Evolutionary conservation across 1,139 yeast genomes (phyloP).

Genomic region (Blastobotrys serpentis): DNA sequence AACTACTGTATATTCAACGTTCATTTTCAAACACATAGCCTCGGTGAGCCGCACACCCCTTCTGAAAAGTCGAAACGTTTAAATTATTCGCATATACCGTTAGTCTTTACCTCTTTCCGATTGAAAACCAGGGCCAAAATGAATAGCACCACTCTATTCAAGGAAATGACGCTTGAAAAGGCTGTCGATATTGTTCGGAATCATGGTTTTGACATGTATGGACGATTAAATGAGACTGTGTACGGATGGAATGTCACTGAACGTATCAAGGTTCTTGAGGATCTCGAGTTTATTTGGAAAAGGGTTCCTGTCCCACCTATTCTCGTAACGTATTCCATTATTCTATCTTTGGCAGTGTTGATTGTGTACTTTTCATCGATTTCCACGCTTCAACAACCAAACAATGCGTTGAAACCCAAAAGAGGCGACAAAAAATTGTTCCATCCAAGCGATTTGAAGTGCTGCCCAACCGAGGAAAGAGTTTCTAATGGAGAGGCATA

Average conservation of each 20-base stretch:
- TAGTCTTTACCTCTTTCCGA: too few species aligned
- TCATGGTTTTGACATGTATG: conserved; percentile 1
- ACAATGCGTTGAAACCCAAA: conserved; percentile 46
- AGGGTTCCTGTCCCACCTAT: conserved; percentile 9
- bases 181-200: not conserved
- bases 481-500: conserved; percentile 36
- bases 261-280: conserved; percentile 1
- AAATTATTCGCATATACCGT: too few species aligned
- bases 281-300: conserved; percentile 10
- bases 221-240: conserved; percentile 3
- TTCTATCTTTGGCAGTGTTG: conserved; percentile 14
- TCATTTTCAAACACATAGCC: too few species aligned
- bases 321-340: conserved; percentile 13
- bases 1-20: too few species aligned
- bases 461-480: conserved; percentile 14
- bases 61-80: too few species aligned
- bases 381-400: conserved; percentile 47
- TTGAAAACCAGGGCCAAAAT: not conserved
- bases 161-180: conserved; percentile 4
- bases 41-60: not conserved
- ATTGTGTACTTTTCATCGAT: conserved; percentile 44
- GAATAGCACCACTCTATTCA: conserved; percentile 1
- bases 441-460: conserved; percentile 50
- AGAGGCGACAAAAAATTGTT: conserved; percentile 40
- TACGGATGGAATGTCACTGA: conserved; percentile 5